These are phyloP conservation scores for Corymbia citriodora DNA, from an alignment of 441 rosid genomes.

Conservation along the genomic window DNA sequence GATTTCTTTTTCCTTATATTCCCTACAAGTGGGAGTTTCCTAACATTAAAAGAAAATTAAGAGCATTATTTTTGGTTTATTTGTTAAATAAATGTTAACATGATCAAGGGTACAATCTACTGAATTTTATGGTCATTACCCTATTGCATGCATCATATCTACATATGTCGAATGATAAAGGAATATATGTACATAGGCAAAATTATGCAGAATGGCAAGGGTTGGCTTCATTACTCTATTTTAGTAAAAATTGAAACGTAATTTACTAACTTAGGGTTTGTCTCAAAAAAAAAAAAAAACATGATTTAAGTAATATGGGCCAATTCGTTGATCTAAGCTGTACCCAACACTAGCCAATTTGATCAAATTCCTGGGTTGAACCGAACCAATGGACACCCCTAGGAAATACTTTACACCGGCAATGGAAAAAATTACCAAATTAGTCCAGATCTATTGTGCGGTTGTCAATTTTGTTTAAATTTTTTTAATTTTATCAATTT, in stretches of 20 bases:
- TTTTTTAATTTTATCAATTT: neutral
- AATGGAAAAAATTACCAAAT: neutral
- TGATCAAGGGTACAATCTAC: neutral
- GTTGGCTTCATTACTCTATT: neutral
- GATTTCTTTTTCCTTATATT: neutral
- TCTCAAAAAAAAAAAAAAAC: no score
- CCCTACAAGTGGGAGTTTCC: neutral
- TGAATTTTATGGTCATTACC: neutral
- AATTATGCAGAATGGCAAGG: neutral
- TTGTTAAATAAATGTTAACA: neutral
- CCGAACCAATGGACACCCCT: no score
- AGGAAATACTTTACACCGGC: neutral
- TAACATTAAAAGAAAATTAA: neutral
- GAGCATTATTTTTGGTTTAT: neutral
- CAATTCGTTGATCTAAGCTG: accelerated
- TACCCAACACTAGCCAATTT: neutral
- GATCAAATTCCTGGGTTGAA: no score
- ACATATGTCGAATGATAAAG: neutral
- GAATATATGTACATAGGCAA: neutral
- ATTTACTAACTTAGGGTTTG: neutral
- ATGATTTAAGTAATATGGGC: neutral
- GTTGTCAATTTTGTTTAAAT: accelerated
- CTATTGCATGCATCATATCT: neutral
- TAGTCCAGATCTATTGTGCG: neutral
- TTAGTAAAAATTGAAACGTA: neutral